Base-by-base conservation (phyloP, 2,329 filamentous ascomycete species). In the Pseudogymnoascus sp. region DNA sequence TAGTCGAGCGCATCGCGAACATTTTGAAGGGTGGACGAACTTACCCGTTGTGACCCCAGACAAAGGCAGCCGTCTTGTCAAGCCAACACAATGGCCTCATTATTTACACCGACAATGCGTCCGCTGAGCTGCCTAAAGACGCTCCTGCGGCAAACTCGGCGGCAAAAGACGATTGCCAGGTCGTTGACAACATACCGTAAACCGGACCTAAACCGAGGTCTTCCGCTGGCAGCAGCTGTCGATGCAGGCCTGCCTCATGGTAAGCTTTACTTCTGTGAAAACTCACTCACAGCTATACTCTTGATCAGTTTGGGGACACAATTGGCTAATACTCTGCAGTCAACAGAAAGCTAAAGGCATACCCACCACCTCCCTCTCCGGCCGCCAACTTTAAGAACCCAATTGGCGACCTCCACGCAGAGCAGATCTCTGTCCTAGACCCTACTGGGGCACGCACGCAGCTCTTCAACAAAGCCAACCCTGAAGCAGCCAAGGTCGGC, bases 391-490 rank as follows among this genome's bases (percentile, higher is more conserved):
- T 82, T 75, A 83, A 85, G 62, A 81, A 92, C 70, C 87, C 92
- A 21, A 77, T 97, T 70, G 79, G 80, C 37, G 74, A 82, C 63
- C 80, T 96, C 69, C 86, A 87, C 68, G 74, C 81, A 60, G 77
- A 83, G 62, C 90, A 96, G 77, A 82, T 96, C 71, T 73, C 81
- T 40, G 75, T 82, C 42, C 88, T 97, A 70, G 94, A 99, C 76
- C 91, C 92, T 4, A 91, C 87, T 1, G 92, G 92, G 59, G 87
- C 88, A 60, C 89, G 93, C 64, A 88, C 87, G 45, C 84, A 85
- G 33, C 86, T 99, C 62, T 97, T 99, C 79, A 84, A 86, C 67
- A 84, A 83, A 68, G 76, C 81, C 60, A 95, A 93, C 76, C 82
- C 83, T 33, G 91, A 97, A 74, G 84, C 86, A 69, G 91, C 88